Conservation (phyloP, 164 flowering plant genomes). For the Litsea cubeba region DNA sequence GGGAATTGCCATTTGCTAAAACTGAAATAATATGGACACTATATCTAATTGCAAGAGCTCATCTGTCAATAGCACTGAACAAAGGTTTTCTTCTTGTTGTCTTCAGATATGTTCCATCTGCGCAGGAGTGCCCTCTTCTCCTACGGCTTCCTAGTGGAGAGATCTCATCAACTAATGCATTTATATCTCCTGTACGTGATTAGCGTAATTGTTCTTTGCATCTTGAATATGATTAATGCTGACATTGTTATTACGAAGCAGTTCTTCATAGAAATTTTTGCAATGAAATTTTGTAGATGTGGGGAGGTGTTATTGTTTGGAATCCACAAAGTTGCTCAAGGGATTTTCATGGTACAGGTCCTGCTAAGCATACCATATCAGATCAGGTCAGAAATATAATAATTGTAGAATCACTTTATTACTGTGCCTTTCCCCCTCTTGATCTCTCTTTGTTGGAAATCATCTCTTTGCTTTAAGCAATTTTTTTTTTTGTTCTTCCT, state of each 20-base stretch:
- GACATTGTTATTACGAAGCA: slow-evolving; percentile 4
- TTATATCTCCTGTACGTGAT: slow-evolving; percentile 83
- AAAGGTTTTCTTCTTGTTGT: slow-evolving; percentile 11
- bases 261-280: slow-evolving; percentile 1
- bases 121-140: slow-evolving; percentile 80
- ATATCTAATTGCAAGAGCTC: neutral
- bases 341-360: slow-evolving; percentile 25
- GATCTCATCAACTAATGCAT: slow-evolving; percentile 75
- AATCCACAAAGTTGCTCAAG: slow-evolving; percentile 60
- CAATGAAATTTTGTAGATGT: slow-evolving; percentile 52
- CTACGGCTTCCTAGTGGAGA: slow-evolving; percentile 77
- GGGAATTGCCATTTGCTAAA: neutral
- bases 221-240: neutral
- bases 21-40: neutral
- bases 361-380: slow-evolving; percentile 45
- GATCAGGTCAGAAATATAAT: slow-evolving; percentile 45
- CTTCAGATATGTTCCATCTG: slow-evolving; percentile 83
- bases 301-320: slow-evolving; percentile 96
- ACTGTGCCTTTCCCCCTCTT: neutral
- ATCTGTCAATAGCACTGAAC: neutral
- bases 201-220: slow-evolving; percentile 11
- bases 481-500: neutral
- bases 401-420: slow-evolving; percentile 5
- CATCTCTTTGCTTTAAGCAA: neutral
- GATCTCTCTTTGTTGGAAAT: neutral